Conservation (phyloP, 176 grass and related monocot genomes). For the Calamus simplicifolius region DNA sequence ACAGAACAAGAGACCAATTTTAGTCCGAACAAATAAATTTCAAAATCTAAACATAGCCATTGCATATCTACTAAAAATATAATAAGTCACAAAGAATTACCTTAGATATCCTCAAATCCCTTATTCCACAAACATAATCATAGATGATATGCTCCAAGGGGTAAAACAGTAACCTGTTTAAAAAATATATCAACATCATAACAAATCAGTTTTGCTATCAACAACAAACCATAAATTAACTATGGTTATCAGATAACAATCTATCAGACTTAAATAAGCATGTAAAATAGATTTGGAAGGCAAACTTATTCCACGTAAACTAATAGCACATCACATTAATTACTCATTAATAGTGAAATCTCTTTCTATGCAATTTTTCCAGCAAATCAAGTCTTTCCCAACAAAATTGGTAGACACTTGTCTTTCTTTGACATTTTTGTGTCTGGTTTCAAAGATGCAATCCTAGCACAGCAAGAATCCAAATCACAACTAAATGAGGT, state of each 20-base stretch:
- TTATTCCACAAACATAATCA: slow-evolving; percentile 91
- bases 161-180: slow-evolving; percentile 77
- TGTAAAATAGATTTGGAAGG: no score
- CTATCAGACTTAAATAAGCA: no score
- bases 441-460: slow-evolving; percentile 50
- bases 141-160: slow-evolving; percentile 49
- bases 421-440: slow-evolving; percentile 21
- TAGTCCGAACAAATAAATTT: no score
- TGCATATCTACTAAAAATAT: no score
- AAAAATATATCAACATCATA: slow-evolving; percentile 1
- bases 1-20: no score
- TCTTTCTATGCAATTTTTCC: slow-evolving; percentile 70
- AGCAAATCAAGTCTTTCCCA: slow-evolving; percentile 54
- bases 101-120: slow-evolving; percentile 65
- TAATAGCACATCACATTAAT: slow-evolving; percentile 3
- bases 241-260: no score
- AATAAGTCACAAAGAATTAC: no score
- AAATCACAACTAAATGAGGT: slow-evolving; percentile 8
- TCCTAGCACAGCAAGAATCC: no score
- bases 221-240: no score
- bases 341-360: slow-evolving; percentile 94
- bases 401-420: slow-evolving; percentile 25
- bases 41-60: no score
- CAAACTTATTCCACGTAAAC: no score
- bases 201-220: background rate